phyloP scores from a whole-genome alignment of 208 protist genomes.

The Angomonas desouzai region DNA sequence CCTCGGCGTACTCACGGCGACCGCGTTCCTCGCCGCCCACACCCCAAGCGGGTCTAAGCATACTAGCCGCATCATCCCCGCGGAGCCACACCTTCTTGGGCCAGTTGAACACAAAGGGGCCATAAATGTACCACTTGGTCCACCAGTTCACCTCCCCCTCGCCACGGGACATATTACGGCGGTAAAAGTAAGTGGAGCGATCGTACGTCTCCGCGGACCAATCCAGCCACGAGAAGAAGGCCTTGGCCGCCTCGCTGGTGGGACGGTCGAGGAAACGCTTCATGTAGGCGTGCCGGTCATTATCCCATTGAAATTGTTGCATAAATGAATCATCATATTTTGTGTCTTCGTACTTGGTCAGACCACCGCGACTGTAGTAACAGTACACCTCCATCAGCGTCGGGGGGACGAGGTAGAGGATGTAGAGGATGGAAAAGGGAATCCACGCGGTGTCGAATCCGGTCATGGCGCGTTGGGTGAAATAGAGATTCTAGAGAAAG shows the following conservation, averaged over 20 bases:
- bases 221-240: slow-evolving; percentile 87
- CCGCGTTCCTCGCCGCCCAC: slow-evolving; percentile 76
- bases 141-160: slow-evolving; percentile 62
- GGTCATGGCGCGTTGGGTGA: slow-evolving; percentile 37
- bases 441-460: slow-evolving; percentile 80
- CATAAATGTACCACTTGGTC: slow-evolving; percentile 77
- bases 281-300: slow-evolving; percentile 76
- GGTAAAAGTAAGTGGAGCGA: slow-evolving; percentile 72
- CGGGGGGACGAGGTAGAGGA: slow-evolving; percentile 85
- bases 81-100: slow-evolving; percentile 86
- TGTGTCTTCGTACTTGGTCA: slow-evolving; percentile 78
- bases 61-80: slow-evolving; percentile 73
- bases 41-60: slow-evolving; percentile 77
- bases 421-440: slow-evolving; percentile 82
- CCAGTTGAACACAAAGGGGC: slow-evolving; percentile 90
- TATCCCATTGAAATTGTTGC: slow-evolving; percentile 52
- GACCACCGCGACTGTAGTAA: slow-evolving; percentile 86
- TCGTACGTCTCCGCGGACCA: slow-evolving; percentile 87
- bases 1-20: slow-evolving; percentile 66
- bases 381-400: slow-evolving; percentile 90
- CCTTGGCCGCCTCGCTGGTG: slow-evolving; percentile 75
- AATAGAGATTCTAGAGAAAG: background rate
- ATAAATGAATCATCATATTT: slow-evolving; percentile 85
- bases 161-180: slow-evolving; percentile 67
- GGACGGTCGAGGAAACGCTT: slow-evolving; percentile 88